phyloP scores from a whole-genome alignment of 352 stramenopile species.

The Lagenidium giganteum region DNA sequence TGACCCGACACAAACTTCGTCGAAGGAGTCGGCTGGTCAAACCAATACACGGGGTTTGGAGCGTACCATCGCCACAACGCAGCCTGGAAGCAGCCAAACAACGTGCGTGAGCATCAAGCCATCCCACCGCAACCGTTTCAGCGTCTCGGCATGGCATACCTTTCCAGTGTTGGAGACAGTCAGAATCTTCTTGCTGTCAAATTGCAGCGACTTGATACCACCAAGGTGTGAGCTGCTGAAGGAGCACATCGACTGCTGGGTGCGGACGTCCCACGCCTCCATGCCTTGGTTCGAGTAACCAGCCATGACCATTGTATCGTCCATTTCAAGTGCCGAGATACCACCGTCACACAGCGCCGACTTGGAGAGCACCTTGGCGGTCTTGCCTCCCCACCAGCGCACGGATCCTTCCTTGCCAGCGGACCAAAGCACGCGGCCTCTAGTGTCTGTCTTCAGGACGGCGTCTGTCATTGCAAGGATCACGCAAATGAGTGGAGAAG shows the following conservation, averaged over 20 bases:
- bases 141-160: no score
- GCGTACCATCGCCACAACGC: slow-evolving; percentile 83
- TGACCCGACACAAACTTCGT: slow-evolving; percentile 57
- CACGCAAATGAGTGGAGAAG: no score
- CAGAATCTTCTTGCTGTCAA: slow-evolving; percentile 86
- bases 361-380: slow-evolving; percentile 81
- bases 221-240: slow-evolving; percentile 75
- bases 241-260: slow-evolving; percentile 78
- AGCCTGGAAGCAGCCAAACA: slow-evolving; percentile 29
- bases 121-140: no score
- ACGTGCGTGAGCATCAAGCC: background rate
- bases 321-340: slow-evolving; percentile 83
- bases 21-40: slow-evolving; percentile 44
- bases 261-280: slow-evolving; percentile 86
- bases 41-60: slow-evolving; percentile 72
- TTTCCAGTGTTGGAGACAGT: slow-evolving; percentile 71
- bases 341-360: slow-evolving; percentile 69
- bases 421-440: slow-evolving; percentile 82
- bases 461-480: slow-evolving; percentile 37
- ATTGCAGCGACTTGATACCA: slow-evolving; percentile 69
- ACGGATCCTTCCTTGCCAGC: slow-evolving; percentile 76
- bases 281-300: slow-evolving; percentile 80
- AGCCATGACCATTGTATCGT: slow-evolving; percentile 84
- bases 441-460: slow-evolving; percentile 80
- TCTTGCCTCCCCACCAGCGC: slow-evolving; percentile 87